Conservation (phyloP, 2,329 filamentous ascomycete genomes). For the Periconia sp. region DNA sequence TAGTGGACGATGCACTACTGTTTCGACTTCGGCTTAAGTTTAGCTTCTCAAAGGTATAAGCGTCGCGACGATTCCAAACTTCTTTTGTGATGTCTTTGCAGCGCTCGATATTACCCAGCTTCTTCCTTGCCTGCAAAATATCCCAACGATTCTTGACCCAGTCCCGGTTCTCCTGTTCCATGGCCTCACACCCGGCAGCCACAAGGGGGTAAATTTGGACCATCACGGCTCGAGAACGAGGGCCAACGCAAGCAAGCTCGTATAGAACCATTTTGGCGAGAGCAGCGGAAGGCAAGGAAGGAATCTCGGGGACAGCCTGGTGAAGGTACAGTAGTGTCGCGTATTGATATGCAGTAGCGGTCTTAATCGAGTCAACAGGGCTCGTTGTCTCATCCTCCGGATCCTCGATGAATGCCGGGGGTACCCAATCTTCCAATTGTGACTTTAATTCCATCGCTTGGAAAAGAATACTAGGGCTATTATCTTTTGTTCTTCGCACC, state of each 20-base stretch:
- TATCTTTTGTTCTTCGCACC: constrained; percentile 61
- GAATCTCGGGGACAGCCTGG: constrained; percentile 71
- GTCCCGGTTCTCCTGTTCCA: constrained; percentile 63
- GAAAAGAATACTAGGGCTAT: constrained; percentile 66
- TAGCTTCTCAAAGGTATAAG: too few relatives aligned
- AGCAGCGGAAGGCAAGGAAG: constrained; percentile 59
- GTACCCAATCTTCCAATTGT: constrained; percentile 66
- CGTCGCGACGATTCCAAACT: constrained; percentile 69
- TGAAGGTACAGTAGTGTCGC: constrained; percentile 69
- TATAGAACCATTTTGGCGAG: constrained; percentile 67
- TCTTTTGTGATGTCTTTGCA: constrained; percentile 68
- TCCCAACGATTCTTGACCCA: constrained; percentile 69
- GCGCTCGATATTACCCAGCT: constrained; percentile 69
- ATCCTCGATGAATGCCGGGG: constrained; percentile 63
- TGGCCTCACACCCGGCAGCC: constrained; percentile 68
- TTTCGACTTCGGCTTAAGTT: too few relatives aligned
- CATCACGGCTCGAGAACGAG: constrained; percentile 66
- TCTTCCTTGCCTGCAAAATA: constrained; percentile 65
- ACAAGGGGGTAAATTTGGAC: constrained; percentile 72
- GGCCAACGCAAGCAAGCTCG: constrained; percentile 67
- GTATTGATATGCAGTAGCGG: constrained; percentile 70
- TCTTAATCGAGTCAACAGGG: constrained; percentile 69
- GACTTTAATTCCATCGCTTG: constrained; percentile 67
- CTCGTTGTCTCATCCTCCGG: constrained; percentile 69
- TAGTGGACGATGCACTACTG: too few relatives aligned